Evolutionary conservation across 2,329 filamentous ascomycete species (phyloP).

Genomic region (Dendryphion nanum): DNA sequence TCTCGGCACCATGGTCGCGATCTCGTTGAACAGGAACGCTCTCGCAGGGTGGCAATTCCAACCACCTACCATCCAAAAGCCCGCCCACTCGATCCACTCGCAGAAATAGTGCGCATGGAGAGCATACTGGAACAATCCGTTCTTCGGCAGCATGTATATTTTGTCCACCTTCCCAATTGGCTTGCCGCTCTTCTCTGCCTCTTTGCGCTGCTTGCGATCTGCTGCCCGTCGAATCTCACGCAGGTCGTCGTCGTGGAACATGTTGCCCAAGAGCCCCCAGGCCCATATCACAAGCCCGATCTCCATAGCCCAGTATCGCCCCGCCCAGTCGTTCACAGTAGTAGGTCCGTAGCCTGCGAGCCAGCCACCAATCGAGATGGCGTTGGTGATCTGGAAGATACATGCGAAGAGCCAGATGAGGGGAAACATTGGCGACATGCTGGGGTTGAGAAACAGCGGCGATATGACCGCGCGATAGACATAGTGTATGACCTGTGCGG

Average conservation of each 20-base stretch:
- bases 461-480: constrained; percentile 81
- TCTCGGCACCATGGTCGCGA: constrained; percentile 85
- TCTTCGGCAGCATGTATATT: constrained; percentile 82
- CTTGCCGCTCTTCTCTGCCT: constrained; percentile 46
- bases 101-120: constrained; percentile 93
- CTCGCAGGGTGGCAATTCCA: constrained; percentile 70
- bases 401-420: constrained; percentile 64
- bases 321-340: constrained; percentile 54
- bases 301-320: constrained; percentile 46
- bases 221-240: constrained; percentile 79
- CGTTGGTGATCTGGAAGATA: constrained; percentile 79
- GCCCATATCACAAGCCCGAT: constrained; percentile 74
- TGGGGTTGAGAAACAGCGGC: constrained; percentile 76
- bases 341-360: constrained; percentile 76
- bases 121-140: constrained; percentile 77
- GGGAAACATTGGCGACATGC: constrained; percentile 85
- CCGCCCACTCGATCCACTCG: constrained; percentile 95
- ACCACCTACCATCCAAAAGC: constrained; percentile 75
- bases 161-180: constrained; percentile 62
- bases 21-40: constrained; percentile 80
- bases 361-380: constrained; percentile 74
- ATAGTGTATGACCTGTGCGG: constrained; percentile 74
- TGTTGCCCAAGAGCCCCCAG: constrained; percentile 74
- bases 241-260: constrained; percentile 85
- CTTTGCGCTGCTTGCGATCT: constrained; percentile 56